phyloP scores from a whole-genome alignment of 495 filamentous ascomycete genomes.

The Penicillium steckii region DNA sequence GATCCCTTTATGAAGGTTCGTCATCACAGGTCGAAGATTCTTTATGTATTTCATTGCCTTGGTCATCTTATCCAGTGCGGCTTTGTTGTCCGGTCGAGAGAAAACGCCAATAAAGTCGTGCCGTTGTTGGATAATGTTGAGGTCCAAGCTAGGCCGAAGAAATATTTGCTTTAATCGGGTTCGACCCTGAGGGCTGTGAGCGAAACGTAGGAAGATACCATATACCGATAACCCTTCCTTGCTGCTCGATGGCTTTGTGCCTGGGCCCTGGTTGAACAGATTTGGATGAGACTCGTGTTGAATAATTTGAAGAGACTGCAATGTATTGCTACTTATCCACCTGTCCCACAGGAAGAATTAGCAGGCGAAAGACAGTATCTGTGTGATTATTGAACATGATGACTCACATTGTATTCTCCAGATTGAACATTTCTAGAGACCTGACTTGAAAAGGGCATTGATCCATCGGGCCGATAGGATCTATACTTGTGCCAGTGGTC shows the following conservation, averaged over 20 bases:
- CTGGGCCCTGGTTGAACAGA: constrained; percentile 75
- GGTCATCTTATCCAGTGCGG: constrained; percentile 52
- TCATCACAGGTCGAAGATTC: constrained; percentile 70
- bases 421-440: constrained; percentile 72
- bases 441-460: constrained; percentile 55
- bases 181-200: constrained; percentile 81
- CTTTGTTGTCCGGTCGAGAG: constrained; percentile 66
- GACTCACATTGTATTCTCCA: constrained; percentile 70
- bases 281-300: constrained; percentile 84
- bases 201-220: constrained; percentile 75
- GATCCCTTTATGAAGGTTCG: constrained; percentile 74
- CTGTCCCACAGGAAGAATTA: constrained; percentile 26
- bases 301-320: constrained; percentile 82
- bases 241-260: constrained; percentile 61
- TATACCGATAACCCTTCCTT: constrained; percentile 92
- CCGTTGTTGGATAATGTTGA: constrained; percentile 69
- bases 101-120: constrained; percentile 68
- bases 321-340: constrained; percentile 78
- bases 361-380: background rate
- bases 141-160: constrained; percentile 71
- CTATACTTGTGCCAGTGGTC: constrained; percentile 56
- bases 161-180: constrained; percentile 77
- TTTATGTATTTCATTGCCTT: constrained; percentile 71
- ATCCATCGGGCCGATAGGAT: constrained; percentile 55
- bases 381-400: background rate